These are phyloP conservation scores for Cymbidium sinense DNA, from an alignment of 106 monocot species.

Conservation along the genomic window DNA sequence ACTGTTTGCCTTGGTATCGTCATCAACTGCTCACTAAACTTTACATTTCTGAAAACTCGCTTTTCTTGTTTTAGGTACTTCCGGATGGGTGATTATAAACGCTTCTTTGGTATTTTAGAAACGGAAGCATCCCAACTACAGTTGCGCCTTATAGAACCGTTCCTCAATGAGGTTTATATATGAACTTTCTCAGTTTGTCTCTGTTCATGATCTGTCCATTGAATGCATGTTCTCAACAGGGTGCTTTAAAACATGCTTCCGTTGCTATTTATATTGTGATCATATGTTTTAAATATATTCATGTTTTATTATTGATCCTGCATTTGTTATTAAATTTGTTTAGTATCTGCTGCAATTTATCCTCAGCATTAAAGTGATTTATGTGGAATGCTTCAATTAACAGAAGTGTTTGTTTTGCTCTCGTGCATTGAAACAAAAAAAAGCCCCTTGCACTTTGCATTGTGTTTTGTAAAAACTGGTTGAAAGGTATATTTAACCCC, in stretches of 20 bases:
- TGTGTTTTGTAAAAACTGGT: background rate
- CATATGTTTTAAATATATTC: background rate
- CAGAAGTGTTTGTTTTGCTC: background rate
- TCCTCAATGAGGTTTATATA: conserved; percentile 74
- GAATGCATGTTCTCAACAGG: background rate
- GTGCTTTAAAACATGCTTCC: background rate
- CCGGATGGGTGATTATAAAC: conserved; percentile 71
- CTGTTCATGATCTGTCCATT: background rate
- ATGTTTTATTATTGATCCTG: background rate
- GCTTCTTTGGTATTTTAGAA: conserved; percentile 56
- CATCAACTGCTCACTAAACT: background rate
- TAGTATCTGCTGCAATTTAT: background rate
- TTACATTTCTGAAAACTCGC: conserved; percentile 8
- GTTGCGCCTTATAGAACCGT: conserved; percentile 67
- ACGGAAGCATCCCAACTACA: conserved; percentile 61
- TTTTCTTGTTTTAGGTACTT: conserved; percentile 41
- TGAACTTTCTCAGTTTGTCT: background rate
- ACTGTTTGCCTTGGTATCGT: no score
- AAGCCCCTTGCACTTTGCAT: background rate
- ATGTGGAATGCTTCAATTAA: background rate
- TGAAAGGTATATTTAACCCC: background rate
- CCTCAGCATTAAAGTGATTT: background rate
- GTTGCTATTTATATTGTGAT: background rate
- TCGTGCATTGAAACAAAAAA: background rate
- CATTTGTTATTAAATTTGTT: background rate